Percentiles rank a stretch among this genome's conserved stretches.
These are phyloP conservation scores for Pterocarpus macrocarpus DNA, from an alignment of 306 rosid genomes.

Conservation along the genomic window DNA sequence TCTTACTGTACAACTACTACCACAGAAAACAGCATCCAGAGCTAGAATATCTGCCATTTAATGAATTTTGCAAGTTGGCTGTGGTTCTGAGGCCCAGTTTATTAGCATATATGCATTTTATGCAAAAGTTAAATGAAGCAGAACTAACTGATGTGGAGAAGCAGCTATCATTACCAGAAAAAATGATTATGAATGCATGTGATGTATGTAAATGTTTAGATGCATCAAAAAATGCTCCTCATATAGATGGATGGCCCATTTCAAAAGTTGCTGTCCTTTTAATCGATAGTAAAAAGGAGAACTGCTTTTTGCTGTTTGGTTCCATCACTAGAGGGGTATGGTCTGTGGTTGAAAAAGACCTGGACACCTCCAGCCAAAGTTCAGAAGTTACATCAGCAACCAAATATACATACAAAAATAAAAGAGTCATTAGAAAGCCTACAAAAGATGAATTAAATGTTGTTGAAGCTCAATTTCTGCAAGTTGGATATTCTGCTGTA, in stretches of 20 bases:
- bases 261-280: constrained; percentile 80
- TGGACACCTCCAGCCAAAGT: constrained; percentile 53
- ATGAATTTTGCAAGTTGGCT: constrained; percentile 75
- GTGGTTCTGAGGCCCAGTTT: constrained; percentile 70
- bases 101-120: constrained; percentile 68
- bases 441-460: constrained; percentile 54
- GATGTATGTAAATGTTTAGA: constrained; percentile 65
- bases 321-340: constrained; percentile 72
- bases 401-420: constrained; percentile 51
- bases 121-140: constrained; percentile 62
- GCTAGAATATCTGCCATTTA: constrained; percentile 65
- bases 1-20: constrained; percentile 84
- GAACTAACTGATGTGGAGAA: constrained; percentile 67
- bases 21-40: constrained; percentile 68
- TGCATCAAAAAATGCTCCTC: constrained; percentile 66
- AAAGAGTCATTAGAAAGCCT: constrained; percentile 59
- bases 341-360: constrained; percentile 75
- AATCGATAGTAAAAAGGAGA: constrained; percentile 69
- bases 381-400: constrained; percentile 51
- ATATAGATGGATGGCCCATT: constrained; percentile 76
- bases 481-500: constrained; percentile 77
- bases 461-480: constrained; percentile 57
- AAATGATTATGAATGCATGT: constrained; percentile 76
- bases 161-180: constrained; percentile 78
- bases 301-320: constrained; percentile 64